phyloP scores from a whole-genome alignment of 2,329 filamentous ascomycete genomes.

The Neodidymelliopsis sp. region DNA sequence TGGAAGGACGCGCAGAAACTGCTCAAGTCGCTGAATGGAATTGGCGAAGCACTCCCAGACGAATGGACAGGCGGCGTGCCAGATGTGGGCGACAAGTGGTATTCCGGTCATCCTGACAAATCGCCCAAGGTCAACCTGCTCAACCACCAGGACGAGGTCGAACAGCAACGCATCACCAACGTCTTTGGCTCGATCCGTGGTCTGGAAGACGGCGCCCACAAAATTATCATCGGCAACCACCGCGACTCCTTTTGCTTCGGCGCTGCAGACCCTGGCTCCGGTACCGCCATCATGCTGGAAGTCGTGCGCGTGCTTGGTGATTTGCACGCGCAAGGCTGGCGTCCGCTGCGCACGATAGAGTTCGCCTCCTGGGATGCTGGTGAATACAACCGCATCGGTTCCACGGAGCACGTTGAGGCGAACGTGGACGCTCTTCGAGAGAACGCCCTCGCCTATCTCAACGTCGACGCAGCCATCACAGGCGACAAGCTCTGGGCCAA shows the following conservation, averaged over 20 bases:
- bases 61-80: conserved; percentile 81
- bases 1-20: conserved; percentile 88
- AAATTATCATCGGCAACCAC: conserved; percentile 89
- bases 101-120: conserved; percentile 73
- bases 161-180: conserved; percentile 89
- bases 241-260: conserved; percentile 93
- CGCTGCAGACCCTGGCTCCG: conserved; percentile 81
- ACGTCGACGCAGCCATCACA: conserved; percentile 83
- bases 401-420: conserved; percentile 92
- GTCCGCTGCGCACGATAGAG: conserved; percentile 90
- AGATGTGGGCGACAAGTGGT: conserved; percentile 75
- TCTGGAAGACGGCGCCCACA: conserved; percentile 82
- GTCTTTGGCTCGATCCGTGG: conserved; percentile 84
- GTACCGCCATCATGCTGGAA: conserved; percentile 91
- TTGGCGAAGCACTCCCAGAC: conserved; percentile 72
- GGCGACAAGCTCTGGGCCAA: conserved; percentile 78
- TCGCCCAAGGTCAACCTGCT: conserved; percentile 81
- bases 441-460: conserved; percentile 86
- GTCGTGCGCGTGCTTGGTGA: conserved; percentile 84
- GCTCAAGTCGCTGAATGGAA: conserved; percentile 76
- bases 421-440: conserved; percentile 75
- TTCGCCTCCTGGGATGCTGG: conserved; percentile 97
- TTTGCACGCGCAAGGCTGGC: conserved; percentile 80
- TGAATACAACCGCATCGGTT: conserved; percentile 92
- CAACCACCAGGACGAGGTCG: conserved; percentile 85